Conservation (phyloP, 2,329 filamentous ascomycete genomes). For the Calonectria ilicicola region DNA sequence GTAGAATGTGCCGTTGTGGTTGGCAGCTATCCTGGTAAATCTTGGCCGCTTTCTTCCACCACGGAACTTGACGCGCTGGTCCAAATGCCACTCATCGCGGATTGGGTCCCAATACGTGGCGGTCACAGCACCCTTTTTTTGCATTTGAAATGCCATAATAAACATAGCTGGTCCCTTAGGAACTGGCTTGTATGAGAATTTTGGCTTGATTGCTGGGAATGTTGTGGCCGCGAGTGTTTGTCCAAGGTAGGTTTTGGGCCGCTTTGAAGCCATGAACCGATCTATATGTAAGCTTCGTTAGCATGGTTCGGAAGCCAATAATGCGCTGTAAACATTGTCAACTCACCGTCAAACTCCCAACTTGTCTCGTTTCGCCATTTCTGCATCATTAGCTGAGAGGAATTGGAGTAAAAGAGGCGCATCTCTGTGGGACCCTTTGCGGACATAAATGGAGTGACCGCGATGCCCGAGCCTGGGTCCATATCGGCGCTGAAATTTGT, state of each 20-base stretch:
- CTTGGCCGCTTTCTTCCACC: not conserved
- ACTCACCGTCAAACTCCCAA: constrained; percentile 7
- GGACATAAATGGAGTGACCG: not conserved
- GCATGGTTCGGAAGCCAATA: not conserved
- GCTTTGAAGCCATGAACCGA: not conserved
- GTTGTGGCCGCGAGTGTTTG: not conserved
- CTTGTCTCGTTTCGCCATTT: not conserved
- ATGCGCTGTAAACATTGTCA: not conserved
- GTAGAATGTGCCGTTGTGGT: not conserved
- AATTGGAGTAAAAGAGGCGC: not conserved
- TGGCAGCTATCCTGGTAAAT: not conserved
- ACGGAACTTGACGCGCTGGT: not conserved
- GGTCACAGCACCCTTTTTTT: not conserved
- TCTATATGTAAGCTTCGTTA: not conserved
- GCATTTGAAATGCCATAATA: not conserved
- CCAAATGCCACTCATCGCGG: not conserved
- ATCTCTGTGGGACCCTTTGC: not conserved
- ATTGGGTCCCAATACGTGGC: not conserved
- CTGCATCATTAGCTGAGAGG: not conserved
- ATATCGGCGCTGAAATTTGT: not conserved
- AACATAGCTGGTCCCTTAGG: not conserved
- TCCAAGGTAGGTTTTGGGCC: not conserved
- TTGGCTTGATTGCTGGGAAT: not conserved
- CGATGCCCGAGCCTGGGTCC: not conserved
- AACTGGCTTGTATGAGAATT: not conserved